Conservation (phyloP, 1,284 basidiomycete species). For the Singerocomus inundabilis region DNA sequence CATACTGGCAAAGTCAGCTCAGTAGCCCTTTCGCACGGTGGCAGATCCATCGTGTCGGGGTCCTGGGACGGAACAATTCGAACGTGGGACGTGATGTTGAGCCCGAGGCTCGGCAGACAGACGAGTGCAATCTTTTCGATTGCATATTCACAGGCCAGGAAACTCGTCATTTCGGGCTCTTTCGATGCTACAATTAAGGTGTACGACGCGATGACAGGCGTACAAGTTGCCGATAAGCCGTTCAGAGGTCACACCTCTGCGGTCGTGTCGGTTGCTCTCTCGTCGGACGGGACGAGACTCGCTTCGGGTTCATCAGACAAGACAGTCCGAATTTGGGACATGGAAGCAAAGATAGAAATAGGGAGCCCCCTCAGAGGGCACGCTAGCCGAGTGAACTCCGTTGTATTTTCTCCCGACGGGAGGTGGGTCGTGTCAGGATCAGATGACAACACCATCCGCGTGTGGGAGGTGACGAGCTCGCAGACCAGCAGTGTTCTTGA, state of each 20-base stretch:
- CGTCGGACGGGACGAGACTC: background rate
- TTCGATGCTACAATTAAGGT: background rate
- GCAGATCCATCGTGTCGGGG: background rate
- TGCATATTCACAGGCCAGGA: background rate
- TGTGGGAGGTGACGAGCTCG: background rate
- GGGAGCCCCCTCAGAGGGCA: background rate
- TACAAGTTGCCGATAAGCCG: background rate
- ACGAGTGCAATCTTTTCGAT: constrained; percentile 1
- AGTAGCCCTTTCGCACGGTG: background rate
- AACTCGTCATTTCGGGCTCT: background rate
- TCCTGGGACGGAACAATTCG: background rate
- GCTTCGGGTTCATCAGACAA: background rate
- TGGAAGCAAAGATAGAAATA: background rate
- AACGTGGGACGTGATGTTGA: background rate
- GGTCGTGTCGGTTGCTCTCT: background rate
- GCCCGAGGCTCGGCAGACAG: background rate
- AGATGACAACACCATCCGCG: background rate
- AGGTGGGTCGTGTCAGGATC: background rate
- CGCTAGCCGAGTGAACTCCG: background rate
- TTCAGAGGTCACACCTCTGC: background rate
- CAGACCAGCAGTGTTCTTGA: too few species aligned
- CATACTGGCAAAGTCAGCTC: background rate
- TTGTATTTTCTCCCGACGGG: background rate
- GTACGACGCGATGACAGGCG: constrained; percentile 1
- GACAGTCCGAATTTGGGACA: constrained; percentile 1